A percentile compares a stretch with the other conserved stretches of the same genome.
These are phyloP conservation scores for Hypoxylon sp. DNA, from an alignment of 2,329 filamentous ascomycete species.

Conservation along the genomic window DNA sequence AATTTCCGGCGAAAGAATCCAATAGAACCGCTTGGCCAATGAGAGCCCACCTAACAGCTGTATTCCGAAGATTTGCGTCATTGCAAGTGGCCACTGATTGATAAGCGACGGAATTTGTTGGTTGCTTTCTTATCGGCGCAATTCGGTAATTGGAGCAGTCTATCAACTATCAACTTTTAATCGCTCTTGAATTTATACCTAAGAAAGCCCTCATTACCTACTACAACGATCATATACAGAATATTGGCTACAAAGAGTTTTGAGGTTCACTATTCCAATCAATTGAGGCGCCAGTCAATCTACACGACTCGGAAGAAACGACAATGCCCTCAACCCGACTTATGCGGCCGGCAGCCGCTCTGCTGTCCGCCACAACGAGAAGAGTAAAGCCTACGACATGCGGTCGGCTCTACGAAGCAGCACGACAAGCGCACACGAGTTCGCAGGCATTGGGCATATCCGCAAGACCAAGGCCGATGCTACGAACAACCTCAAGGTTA, in stretches of 20 bases:
- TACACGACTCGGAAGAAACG: not conserved
- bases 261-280: not conserved
- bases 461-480: constrained; percentile 38
- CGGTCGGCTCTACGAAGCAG: constrained; percentile 48
- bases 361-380: constrained; percentile 47
- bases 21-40: constrained; percentile 7
- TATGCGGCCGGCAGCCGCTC: constrained; percentile 47
- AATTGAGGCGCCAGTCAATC: not conserved
- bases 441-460: constrained; percentile 46
- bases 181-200: constrained; percentile 24
- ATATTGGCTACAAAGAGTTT: not conserved
- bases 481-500: constrained; percentile 25
- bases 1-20: not conserved
- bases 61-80: constrained; percentile 33
- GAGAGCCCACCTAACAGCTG: not conserved
- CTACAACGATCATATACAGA: not conserved
- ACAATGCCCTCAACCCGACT: constrained; percentile 48
- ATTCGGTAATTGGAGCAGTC: constrained; percentile 23
- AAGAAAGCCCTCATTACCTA: not conserved
- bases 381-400: constrained; percentile 34
- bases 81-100: constrained; percentile 45
- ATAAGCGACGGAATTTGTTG: constrained; percentile 40
- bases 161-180: constrained; percentile 23
- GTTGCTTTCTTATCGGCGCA: constrained; percentile 39
- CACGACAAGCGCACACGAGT: constrained; percentile 50